Base-by-base conservation (phyloP, 306 rosid genomes). In the Heteromeles arbutifolia region DNA sequence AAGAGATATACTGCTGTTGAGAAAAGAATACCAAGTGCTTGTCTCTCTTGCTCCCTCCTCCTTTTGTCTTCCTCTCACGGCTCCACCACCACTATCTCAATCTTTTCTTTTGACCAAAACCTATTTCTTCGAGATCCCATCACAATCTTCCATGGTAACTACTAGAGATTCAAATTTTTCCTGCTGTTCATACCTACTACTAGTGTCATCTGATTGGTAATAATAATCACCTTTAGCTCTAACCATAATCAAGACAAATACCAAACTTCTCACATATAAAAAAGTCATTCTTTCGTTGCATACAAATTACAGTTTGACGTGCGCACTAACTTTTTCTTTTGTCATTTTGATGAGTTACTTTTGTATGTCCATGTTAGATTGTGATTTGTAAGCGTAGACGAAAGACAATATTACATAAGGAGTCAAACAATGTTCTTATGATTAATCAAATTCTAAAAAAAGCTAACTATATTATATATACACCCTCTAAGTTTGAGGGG, bases 31-130 rank as follows among this genome's bases (percentile, higher is more conserved):
- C 87, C 80, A 45, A 82, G 77, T 80, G 77, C 67, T 66, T 80
- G 85, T 78, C 85, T 85, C 72, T 78, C 68, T 77, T 67, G 83
- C 74, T 62, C 76, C 67, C 50, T 63, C 75, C 26, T n/a, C 52
- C 21, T 48, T n/a, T 65, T 65, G 68, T 43, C 63, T n/a, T 73
- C 67, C 78, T 85, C 39, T 59, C 69, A 32, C 25, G 86, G 83
- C 84, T 84, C 89, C 86, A 83, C 88, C 86, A 74, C 66, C 45
- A 15, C 31, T 12, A 57, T 57, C 1, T 57, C 11, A n/a, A 39
- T 28, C 66, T 28, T 76, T 58, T 80, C 82, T 83, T 88, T 85
- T 88, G 91, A 84, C 92, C 88, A 83, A 78, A 82, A 19, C 80
- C 41, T n/a, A 57, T 69, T 70, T 73, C 24, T 58, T 82, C 78